A percentile compares a stretch with the other conserved stretches of the same genome.
phyloP scores from a whole-genome alignment of 129 eudicot genomes.

The Oenanthe sinensis region DNA sequence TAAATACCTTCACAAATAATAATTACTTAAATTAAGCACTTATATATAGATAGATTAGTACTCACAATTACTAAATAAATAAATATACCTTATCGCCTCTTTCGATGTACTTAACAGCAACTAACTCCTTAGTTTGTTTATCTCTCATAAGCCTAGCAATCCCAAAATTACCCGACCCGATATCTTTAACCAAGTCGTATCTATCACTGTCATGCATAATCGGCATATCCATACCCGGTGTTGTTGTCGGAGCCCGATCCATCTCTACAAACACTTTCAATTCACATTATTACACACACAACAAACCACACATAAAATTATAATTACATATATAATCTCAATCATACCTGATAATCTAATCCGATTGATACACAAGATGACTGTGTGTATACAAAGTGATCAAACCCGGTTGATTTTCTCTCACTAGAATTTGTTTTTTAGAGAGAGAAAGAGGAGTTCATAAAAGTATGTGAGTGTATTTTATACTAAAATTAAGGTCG shows the following conservation, averaged over 20 bases:
- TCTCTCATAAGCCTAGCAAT: constrained; percentile 84
- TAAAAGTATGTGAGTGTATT: background rate
- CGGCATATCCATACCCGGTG: constrained; percentile 67
- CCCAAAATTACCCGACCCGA: constrained; percentile 89
- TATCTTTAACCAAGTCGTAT: constrained; percentile 66
- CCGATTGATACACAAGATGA: background rate
- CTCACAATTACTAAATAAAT: constrained; percentile 13
- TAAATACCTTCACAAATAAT: background rate
- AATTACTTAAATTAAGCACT: too few relatives aligned
- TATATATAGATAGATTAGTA: too few relatives aligned
- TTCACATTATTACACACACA: constrained; percentile 16
- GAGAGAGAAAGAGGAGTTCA: background rate
- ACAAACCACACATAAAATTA: too few relatives aligned
- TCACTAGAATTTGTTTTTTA: background rate
- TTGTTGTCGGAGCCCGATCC: constrained; percentile 47
- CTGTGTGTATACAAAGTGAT: too few relatives aligned
- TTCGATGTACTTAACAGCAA: constrained; percentile 88
- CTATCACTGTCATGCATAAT: constrained; percentile 91
- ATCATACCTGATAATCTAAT: background rate
- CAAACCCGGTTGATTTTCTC: constrained; percentile 22
- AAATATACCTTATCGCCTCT: constrained; percentile 68
- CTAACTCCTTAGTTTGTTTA: constrained; percentile 74
- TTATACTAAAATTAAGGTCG: constrained; percentile 7
- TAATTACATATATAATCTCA: too few relatives aligned
- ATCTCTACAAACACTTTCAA: constrained; percentile 25